Conservation (phyloP, 805 yeast species). For the Candida corydali region DNA sequence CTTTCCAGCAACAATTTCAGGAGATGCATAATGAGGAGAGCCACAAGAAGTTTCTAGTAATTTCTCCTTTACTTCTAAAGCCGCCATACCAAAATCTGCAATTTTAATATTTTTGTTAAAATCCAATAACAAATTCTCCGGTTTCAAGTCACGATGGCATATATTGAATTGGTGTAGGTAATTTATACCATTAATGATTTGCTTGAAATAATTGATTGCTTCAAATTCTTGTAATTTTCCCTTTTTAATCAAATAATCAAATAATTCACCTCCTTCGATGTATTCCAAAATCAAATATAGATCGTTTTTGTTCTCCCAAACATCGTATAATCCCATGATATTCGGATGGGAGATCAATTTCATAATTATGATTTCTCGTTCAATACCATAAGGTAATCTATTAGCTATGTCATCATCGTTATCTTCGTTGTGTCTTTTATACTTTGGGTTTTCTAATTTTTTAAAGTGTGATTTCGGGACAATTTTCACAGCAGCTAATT, state of each 20-base stretch:
- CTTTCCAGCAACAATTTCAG: slow-evolving; percentile 94
- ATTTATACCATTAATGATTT: slow-evolving; percentile 76
- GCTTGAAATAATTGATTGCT: slow-evolving; percentile 85
- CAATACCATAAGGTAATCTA: slow-evolving; percentile 75
- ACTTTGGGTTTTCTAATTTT: slow-evolving; percentile 43
- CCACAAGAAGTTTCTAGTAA: slow-evolving; percentile 94
- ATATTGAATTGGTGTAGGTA: slow-evolving; percentile 84
- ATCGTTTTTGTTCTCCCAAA: slow-evolving; percentile 83
- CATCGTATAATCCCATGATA: slow-evolving; percentile 75
- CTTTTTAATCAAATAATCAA: slow-evolving; percentile 82
- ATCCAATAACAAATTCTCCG: slow-evolving; percentile 77
- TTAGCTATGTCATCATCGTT: slow-evolving; percentile 25
- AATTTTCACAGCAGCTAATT: slow-evolving; percentile 93
- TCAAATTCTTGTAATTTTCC: slow-evolving; percentile 88
- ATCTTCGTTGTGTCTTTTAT: slow-evolving; percentile 35
- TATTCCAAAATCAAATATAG: slow-evolving; percentile 87
- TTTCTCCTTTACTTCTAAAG: slow-evolving; percentile 77
- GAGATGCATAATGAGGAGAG: slow-evolving; percentile 97
- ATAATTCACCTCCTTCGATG: slow-evolving; percentile 95
- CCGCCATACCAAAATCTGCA: slow-evolving; percentile 99
- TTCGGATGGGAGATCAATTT: slow-evolving; percentile 74
- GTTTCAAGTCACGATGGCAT: slow-evolving; percentile 84
- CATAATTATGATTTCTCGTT: slow-evolving; percentile 82
- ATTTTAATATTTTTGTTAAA: slow-evolving; percentile 85
- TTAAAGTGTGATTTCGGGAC: slow-evolving; percentile 80